Percentiles rank a stretch among this genome's conserved stretches.
Conservation (phyloP, 2,329 filamentous ascomycete species). For the Aureobasidium sp. region DNA sequence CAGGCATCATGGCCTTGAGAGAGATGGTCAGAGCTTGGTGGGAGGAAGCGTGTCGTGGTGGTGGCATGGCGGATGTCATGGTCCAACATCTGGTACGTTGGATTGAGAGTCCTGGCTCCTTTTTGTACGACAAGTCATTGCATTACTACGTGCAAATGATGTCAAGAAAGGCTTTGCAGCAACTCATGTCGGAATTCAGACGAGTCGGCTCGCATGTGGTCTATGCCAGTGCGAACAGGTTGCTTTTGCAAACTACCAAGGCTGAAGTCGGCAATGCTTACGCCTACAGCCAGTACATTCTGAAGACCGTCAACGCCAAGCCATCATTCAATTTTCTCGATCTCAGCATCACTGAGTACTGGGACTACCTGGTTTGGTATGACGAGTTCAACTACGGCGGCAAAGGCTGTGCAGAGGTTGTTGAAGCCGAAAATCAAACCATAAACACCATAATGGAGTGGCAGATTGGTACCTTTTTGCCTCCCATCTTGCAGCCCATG, state of each 20-base stretch:
- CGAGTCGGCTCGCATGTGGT: slow-evolving; percentile 91
- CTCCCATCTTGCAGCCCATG: slow-evolving; percentile 66
- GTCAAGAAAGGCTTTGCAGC: slow-evolving; percentile 93
- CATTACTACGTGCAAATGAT: slow-evolving; percentile 99
- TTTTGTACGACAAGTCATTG: slow-evolving; percentile 87
- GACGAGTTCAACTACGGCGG: slow-evolving; percentile 99
- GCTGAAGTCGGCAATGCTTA: slow-evolving; percentile 94
- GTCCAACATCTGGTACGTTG: slow-evolving; percentile 95
- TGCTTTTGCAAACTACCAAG: slow-evolving; percentile 93
- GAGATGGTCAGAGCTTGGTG: slow-evolving; percentile 99
- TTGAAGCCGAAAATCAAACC: slow-evolving; percentile 66
- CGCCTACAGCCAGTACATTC: slow-evolving; percentile 93
- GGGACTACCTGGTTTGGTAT: slow-evolving; percentile 98
- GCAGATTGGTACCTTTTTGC: slow-evolving; percentile 90
- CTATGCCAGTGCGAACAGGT: slow-evolving; percentile 83
- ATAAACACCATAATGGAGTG: slow-evolving; percentile 96
- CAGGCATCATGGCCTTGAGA: slow-evolving; percentile 79
- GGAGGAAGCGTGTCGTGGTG: slow-evolving; percentile 64
- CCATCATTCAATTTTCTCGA: slow-evolving; percentile 96
- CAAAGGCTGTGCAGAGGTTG: slow-evolving; percentile 77
- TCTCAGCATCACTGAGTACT: slow-evolving; percentile 95
- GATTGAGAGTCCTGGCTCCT: slow-evolving; percentile 89
- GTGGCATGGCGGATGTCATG: slow-evolving; percentile 95
- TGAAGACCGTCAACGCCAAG: slow-evolving; percentile 94
- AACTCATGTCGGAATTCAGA: slow-evolving; percentile 93